A percentile compares a stretch with the other conserved stretches of the same genome.
phyloP scores from a whole-genome alignment of 352 stramenopile genomes.

The Phytophthora vignae region DNA sequence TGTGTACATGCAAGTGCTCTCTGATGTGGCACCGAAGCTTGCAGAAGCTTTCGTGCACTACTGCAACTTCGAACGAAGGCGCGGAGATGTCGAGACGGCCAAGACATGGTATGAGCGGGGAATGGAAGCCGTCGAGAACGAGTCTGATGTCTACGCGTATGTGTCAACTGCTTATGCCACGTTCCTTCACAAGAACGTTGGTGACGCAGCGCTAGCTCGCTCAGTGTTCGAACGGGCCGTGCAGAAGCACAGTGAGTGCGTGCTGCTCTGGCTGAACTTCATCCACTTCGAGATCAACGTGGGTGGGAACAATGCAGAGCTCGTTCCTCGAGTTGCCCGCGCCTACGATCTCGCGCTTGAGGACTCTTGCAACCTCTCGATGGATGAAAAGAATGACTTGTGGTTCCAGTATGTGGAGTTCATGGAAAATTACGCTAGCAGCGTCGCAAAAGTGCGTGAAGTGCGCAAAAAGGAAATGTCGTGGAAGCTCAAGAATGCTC shows the following conservation, averaged over 20 bases:
- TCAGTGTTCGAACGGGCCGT: conserved; percentile 54
- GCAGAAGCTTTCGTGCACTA: conserved; percentile 69
- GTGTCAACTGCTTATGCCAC: conserved; percentile 65
- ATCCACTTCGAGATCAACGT: conserved; percentile 74
- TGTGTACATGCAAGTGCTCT: conserved; percentile 67
- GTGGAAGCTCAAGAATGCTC: conserved; percentile 74
- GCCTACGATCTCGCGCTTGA: conserved; percentile 62
- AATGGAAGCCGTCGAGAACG: conserved; percentile 48
- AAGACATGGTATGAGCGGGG: conserved; percentile 66
- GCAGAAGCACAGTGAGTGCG: conserved; percentile 49
- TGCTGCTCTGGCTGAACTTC: conserved; percentile 74
- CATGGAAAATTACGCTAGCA: conserved; percentile 61
- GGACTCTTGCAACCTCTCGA: conserved; percentile 58
- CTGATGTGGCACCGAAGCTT: conserved; percentile 63
- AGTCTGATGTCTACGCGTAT: conserved; percentile 58
- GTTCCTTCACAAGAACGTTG: conserved; percentile 61
- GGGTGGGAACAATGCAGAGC: conserved; percentile 24
- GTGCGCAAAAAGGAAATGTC: conserved; percentile 59
- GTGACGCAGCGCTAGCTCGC: conserved; percentile 50
- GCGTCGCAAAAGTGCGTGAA: conserved; percentile 56
- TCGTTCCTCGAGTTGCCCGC: conserved; percentile 49
- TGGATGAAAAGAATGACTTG: conserved; percentile 82
- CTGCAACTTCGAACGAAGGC: conserved; percentile 78
- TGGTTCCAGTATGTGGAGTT: conserved; percentile 87
- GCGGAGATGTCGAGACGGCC: conserved; percentile 54